Evolutionary conservation across 2,329 filamentous ascomycete species (phyloP).

Genomic region (Xylaria sp.): DNA sequence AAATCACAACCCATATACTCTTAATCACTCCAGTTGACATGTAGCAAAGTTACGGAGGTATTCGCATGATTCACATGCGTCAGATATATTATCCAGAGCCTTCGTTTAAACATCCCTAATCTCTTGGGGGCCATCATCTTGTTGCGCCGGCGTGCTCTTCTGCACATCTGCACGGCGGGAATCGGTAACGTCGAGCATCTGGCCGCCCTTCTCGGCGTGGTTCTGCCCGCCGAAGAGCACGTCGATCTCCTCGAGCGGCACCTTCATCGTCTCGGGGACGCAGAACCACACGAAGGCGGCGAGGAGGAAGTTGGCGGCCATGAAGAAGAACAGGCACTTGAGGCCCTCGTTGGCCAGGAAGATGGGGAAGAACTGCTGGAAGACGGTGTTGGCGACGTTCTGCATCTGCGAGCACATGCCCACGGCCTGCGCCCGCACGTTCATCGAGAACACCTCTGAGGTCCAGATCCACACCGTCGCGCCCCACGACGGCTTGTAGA

Average conservation of each 20-base stretch:
- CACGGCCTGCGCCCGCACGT: conserved; percentile 71
- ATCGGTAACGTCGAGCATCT: conserved; percentile 41
- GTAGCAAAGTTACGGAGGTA: no score
- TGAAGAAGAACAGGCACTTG: conserved; percentile 47
- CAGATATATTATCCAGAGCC: background rate
- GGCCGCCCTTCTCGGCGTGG: conserved; percentile 56
- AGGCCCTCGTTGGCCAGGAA: conserved; percentile 62
- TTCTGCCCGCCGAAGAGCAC: conserved; percentile 58
- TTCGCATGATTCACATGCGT: background rate
- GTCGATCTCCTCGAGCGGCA: conserved; percentile 59
- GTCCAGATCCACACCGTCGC: conserved; percentile 74
- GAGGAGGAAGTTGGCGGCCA: conserved; percentile 51
- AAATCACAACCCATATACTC: no score
- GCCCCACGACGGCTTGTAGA: conserved; percentile 72
- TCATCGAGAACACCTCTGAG: conserved; percentile 70
- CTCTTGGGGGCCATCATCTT: conserved; percentile 7
- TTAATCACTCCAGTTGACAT: no score
- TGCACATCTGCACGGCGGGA: conserved; percentile 10
- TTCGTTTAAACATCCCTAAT: conserved; percentile 6
- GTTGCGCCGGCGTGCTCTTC: conserved; percentile 15
- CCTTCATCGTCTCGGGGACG: conserved; percentile 54
- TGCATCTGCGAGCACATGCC: conserved; percentile 66
- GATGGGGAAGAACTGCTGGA: conserved; percentile 71
- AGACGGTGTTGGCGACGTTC: conserved; percentile 67
- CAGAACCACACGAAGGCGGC: conserved; percentile 53